Conservation (phyloP, 345 rosid genomes). For the sweet orange (Citrus sinensis) region DNA sequence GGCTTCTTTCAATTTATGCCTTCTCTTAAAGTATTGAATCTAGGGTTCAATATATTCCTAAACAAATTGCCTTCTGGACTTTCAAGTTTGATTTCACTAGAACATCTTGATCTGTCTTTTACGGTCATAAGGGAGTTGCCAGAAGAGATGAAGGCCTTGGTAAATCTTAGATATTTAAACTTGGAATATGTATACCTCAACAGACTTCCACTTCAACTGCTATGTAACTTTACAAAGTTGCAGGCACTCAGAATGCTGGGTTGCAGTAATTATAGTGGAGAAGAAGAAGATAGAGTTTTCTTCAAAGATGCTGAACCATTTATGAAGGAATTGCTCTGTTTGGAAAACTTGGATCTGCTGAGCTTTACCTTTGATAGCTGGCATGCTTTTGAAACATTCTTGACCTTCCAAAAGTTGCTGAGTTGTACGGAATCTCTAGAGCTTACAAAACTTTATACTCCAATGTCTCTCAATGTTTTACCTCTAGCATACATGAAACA, state of each 20-base stretch:
- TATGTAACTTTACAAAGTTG: neutral
- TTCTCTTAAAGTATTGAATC: slow-evolving; percentile 31
- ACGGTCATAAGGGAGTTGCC: slow-evolving; percentile 30
- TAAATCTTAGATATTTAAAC: slow-evolving; percentile 22
- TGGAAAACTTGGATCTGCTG: slow-evolving; percentile 7
- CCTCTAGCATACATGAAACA: neutral
- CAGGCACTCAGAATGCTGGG: slow-evolving; percentile 4
- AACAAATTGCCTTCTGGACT: slow-evolving; percentile 28
- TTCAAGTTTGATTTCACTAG: slow-evolving; percentile 7
- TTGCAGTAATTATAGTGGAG: neutral
- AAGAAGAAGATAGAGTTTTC: neutral
- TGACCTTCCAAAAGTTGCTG: neutral
- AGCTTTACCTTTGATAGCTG: neutral
- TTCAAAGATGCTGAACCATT: neutral
- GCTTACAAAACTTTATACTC: neutral
- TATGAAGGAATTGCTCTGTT: slow-evolving; percentile 9
- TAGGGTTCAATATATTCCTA: slow-evolving; percentile 18
- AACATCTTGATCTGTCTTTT: slow-evolving; percentile 26
- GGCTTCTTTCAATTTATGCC: slow-evolving; percentile 19
- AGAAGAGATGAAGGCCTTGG: slow-evolving; percentile 21
- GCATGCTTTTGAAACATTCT: neutral
- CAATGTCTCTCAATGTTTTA: neutral
- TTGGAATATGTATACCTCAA: slow-evolving; percentile 4
- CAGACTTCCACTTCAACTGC: slow-evolving; percentile 15
- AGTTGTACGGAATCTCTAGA: neutral